Base-by-base conservation (phyloP, 2,329 filamentous ascomycete species). In the Microdochium bolleyi region DNA sequence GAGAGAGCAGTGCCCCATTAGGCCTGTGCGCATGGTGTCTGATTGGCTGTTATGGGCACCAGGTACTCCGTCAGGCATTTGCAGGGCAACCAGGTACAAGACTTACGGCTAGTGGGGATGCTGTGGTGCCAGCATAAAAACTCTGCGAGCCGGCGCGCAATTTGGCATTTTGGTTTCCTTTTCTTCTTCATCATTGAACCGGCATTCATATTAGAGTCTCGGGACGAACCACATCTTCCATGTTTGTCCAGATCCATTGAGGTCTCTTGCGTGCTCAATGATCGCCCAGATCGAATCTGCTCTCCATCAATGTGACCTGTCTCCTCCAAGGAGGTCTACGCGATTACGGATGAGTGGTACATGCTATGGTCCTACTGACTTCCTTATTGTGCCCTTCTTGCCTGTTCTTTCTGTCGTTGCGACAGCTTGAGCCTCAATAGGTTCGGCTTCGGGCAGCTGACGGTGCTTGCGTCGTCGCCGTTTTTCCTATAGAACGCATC, bases 191-290 rank as follows among this genome's bases (percentile, higher is more conserved):
- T 77, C 92, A 89, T 89, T 85, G 89, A 83, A 82, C 78, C 68
- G 84, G 86, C 90, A 86, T 88, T 86, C 83, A 88, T 89, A 88
- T 92, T 97, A 97, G 94, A 99, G 94, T 99, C 94, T 95, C 92
- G 92, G 88, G 88, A 84, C 84, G 88, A 84, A 88, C 83, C 71
- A 68, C 64, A 59, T 60, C 58, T 54, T 92, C 89, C 89, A 81
- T 97, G 82, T 88, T 90, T 91, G 84, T 88, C 89, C 88, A 95
- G 89, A 82, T 86, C 82, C 84, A 78, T 71, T 71, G 78, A 74
- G 82, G 86, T 77, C 80, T 88, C 92, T 76, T 77, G 89, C 92
- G 92, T 89, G 94, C 94, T 99, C 91, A 82, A 92, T 85, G 89
- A 91, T 88, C 79, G 88, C 88, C 92, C 87, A 89, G 95, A 89